These are phyloP conservation scores for Syncephalastrum contaminatum DNA, from an alignment of 371 early-diverging fungal species.

Conservation along the genomic window DNA sequence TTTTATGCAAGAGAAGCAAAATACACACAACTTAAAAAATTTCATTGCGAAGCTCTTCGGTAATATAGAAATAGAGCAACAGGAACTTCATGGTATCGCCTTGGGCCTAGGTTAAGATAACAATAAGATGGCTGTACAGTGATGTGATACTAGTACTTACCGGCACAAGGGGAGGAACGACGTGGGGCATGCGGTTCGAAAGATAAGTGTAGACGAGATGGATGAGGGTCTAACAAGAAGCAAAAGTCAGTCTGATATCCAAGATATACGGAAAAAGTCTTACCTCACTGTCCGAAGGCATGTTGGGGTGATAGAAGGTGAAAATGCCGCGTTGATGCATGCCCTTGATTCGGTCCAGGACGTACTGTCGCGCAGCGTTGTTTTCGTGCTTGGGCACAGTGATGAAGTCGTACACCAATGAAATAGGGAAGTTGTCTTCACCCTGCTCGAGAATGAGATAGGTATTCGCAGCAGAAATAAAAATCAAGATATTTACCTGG, in stretches of 20 bases:
- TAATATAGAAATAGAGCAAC: constrained; percentile 19
- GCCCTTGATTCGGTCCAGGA: constrained; percentile 15
- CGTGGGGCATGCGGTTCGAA: constrained; percentile 6
- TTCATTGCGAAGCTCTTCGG: constrained; percentile 9
- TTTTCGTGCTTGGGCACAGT: constrained; percentile 13
- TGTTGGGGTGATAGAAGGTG: constrained; percentile 1
- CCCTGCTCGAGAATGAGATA: neutral
- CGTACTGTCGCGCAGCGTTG: constrained; percentile 7
- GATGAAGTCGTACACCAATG: constrained; percentile 11
- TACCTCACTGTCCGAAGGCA: constrained; percentile 18
- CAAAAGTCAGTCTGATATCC: neutral
- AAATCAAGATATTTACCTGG: constrained; percentile 8
- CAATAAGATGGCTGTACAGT: too few species aligned
- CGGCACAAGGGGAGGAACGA: constrained; percentile 16
- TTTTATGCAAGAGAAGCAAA: too few species aligned
- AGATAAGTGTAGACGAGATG: constrained; percentile 14
- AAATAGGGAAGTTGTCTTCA: constrained; percentile 5
- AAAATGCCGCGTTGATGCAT: constrained; percentile 5
- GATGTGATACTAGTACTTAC: constrained; percentile 4
- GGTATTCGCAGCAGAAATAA: too few species aligned
- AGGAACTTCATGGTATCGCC: constrained; percentile 18
- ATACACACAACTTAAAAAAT: too few species aligned
- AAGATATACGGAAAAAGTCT: neutral
- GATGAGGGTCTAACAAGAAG: constrained; percentile 11
- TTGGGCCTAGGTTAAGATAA: constrained; percentile 8